Conservation (phyloP, 2,329 filamentous ascomycete species). For the Xylogone sp. region DNA sequence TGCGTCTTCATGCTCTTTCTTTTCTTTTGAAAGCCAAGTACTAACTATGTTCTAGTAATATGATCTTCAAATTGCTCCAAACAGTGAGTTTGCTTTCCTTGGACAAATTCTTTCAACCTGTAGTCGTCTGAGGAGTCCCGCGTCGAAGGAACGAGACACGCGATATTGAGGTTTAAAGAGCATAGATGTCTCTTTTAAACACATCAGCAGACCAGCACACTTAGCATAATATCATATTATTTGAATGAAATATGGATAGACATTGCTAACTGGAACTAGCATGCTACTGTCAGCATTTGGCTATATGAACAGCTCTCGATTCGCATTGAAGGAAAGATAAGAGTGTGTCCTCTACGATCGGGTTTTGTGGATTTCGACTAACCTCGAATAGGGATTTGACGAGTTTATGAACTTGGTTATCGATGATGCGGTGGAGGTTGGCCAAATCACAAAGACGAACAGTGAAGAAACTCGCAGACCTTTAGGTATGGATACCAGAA, state of each 20-base stretch:
- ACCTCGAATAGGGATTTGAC: slow-evolving; percentile 75
- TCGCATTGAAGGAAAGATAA: slow-evolving; percentile 93
- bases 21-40: background rate
- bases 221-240: background rate
- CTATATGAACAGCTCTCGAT: slow-evolving; percentile 93
- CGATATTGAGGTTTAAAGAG: background rate
- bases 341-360: slow-evolving; percentile 53
- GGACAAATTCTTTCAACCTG: background rate
- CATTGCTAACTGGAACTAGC: slow-evolving; percentile 11
- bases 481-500: slow-evolving; percentile 61
- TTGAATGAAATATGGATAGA: background rate
- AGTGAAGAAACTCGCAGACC: slow-evolving; percentile 75
- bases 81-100: slow-evolving; percentile 23
- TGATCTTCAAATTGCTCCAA: slow-evolving; percentile 90
- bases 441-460: slow-evolving; percentile 70
- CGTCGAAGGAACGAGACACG: background rate
- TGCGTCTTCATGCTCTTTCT: background rate
- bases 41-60: slow-evolving; percentile 57
- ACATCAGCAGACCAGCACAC: no score
- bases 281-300: slow-evolving; percentile 89
- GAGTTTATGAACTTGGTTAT: slow-evolving; percentile 99
- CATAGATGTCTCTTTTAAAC: slow-evolving; percentile 22
- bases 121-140: slow-evolving; percentile 18
- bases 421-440: slow-evolving; percentile 92
- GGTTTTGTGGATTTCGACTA: background rate